These are phyloP conservation scores for Mycena filopes DNA, from an alignment of 768 basidiomycete species.

Conservation along the genomic window DNA sequence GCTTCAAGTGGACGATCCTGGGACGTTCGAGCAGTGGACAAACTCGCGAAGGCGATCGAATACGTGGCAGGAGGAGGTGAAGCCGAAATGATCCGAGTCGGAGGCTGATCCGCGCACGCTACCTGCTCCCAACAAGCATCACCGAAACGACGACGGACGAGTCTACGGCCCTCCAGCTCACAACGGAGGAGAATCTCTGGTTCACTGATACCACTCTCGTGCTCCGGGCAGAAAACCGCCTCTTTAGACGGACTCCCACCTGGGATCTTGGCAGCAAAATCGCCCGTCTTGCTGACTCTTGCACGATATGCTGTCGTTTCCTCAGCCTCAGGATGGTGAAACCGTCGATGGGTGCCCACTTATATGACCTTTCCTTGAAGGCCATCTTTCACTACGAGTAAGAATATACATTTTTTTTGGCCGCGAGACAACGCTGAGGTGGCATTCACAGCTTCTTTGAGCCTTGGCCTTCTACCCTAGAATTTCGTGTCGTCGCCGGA, in stretches of 20 bases:
- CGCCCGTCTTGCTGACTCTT: constrained; percentile 2
- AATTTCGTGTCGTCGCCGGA: background rate
- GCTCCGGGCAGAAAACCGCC: constrained; percentile 3
- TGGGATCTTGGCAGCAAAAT: background rate
- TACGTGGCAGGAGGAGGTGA: no score
- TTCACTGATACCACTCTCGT: background rate
- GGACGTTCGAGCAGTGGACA: no score
- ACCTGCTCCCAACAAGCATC: no score
- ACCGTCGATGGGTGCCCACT: background rate
- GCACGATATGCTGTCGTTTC: background rate
- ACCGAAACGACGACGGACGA: no score
- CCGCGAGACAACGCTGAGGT: background rate
- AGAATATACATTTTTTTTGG: background rate
- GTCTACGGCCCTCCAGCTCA: background rate
- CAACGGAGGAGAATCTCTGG: background rate
- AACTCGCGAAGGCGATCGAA: no score
- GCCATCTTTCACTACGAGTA: constrained; percentile 7
- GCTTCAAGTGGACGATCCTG: no score
- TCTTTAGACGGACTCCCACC: background rate
- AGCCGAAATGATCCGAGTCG: no score
- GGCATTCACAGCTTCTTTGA: constrained; percentile 7
- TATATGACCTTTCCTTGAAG: background rate
- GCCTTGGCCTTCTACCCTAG: background rate
- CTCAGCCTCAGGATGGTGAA: background rate
- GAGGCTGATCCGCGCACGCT: no score